Base-by-base conservation (phyloP, 1,284 basidiomycete species). In the Omphalotus olearius region DNA sequence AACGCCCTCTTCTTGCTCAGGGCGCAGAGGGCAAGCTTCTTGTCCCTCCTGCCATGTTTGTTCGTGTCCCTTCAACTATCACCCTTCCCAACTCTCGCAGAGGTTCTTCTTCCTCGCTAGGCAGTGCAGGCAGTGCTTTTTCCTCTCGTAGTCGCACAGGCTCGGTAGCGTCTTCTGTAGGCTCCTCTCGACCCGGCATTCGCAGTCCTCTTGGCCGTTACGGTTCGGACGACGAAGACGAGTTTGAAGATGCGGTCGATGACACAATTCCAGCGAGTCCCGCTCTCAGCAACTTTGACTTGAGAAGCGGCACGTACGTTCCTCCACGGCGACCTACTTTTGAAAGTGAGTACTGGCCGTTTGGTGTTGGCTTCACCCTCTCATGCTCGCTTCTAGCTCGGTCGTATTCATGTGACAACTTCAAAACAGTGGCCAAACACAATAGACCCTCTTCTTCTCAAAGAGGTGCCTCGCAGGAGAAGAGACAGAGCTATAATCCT, bases 351-450 rank as follows among this genome's bases (percentile, higher is more conserved):
- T 64, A 11, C 16, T 44, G n/a, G n/a, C n/a, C 33, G 37, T 38
- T 20, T 20, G 26, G 20, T 18, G 23, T 30, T 53, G 44, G 9
- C 41, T 39, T 55, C 30, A 50, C 35, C 17, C 11, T 4, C 6
- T 10, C 49, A 23, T 11, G 56, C 47, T 53, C 55, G 62, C 44
- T 45, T 52, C 53, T 11, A 82, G 85, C 70, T 11, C 82, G 82
- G 16, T 80, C 84, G 1, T 84, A 82, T 83, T 85, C 83, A 1
- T 86, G 85, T 59, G 84, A 85, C 57, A 80, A 83, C 57, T 66
- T 82, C 30, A 33, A 33, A 33, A 33, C 30, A 33, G 13, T 33
- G 30, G 3, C 30, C 30, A 33, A 33, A 33, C 13, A 9, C 13
- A 9, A 33, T 10, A 10, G 5, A 33, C 30, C 30, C 23, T 3